phyloP scores from a whole-genome alignment of 2,329 filamentous ascomycete species.

The Talaromyces sp. region DNA sequence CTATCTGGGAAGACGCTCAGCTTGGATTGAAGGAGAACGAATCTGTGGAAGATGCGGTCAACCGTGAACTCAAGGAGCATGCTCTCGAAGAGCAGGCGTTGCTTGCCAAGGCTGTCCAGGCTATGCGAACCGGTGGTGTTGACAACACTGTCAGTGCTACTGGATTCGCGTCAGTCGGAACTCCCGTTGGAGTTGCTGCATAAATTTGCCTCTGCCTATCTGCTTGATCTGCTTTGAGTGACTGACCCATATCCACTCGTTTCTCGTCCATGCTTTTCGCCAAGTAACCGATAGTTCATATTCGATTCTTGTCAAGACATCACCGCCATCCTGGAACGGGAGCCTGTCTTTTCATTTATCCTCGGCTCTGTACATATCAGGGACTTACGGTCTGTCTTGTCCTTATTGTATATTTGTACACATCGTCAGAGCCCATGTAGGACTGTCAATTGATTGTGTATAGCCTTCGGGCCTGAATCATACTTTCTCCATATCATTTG shows the following conservation, averaged over 20 bases:
- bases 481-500: neutral
- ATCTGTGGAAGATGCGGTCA: conserved; percentile 58
- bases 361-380: neutral
- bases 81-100: conserved; percentile 20
- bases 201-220: neutral
- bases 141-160: conserved; percentile 18
- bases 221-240: conserved; percentile 2
- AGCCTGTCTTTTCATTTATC: conserved; percentile 6
- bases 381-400: conserved; percentile 11
- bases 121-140: conserved; percentile 21
- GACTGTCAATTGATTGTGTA: conserved; percentile 17
- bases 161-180: conserved; percentile 20
- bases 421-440: conserved; percentile 20
- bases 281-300: conserved; percentile 2
- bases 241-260: conserved; percentile 10
- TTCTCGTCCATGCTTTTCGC: neutral
- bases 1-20: conserved; percentile 92
- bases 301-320: conserved; percentile 19
- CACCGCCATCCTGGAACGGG: neutral
- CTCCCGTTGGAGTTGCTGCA: conserved; percentile 32
- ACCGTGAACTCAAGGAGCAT: conserved; percentile 38
- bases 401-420: conserved; percentile 19
- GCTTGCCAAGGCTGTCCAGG: conserved; percentile 5
- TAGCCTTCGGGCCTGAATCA: neutral
- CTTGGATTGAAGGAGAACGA: conserved; percentile 66